These are phyloP conservation scores for Paradendryphiella salina DNA, from an alignment of 2,329 filamentous ascomycete genomes.

Conservation along the genomic window DNA sequence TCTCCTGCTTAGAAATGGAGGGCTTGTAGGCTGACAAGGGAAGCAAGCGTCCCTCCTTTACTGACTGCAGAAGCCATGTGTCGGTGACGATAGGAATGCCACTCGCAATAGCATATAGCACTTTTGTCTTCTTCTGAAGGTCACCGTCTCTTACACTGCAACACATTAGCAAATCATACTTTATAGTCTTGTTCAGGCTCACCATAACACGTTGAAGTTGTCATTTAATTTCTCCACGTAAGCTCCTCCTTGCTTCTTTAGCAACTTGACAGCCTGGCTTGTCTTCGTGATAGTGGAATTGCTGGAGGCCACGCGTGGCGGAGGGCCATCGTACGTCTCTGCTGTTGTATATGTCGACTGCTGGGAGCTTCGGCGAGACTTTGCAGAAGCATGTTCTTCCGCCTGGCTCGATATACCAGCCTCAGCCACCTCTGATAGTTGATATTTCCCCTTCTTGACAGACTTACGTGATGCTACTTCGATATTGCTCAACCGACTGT, in stretches of 20 bases:
- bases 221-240: constrained; percentile 40
- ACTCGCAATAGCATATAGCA: constrained; percentile 50
- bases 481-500: constrained; percentile 14
- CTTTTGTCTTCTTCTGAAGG: constrained; percentile 51
- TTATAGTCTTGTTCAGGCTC: constrained; percentile 6
- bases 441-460: constrained; percentile 19
- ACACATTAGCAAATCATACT: constrained; percentile 15
- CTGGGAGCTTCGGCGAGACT: constrained; percentile 28
- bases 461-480: constrained; percentile 11
- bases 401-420: neutral
- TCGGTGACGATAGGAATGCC: constrained; percentile 54
- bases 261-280: constrained; percentile 35
- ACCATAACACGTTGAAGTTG: constrained; percentile 42
- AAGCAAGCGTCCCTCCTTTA: constrained; percentile 43
- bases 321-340: constrained; percentile 28
- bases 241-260: constrained; percentile 39
- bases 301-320: constrained; percentile 41
- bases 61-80: constrained; percentile 51
- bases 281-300: constrained; percentile 36
- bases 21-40: constrained; percentile 43
- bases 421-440: constrained; percentile 1
- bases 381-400: constrained; percentile 16
- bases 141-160: constrained; percentile 45
- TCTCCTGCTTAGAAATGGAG: constrained; percentile 38
- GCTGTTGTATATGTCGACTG: constrained; percentile 14